Conservation (phyloP, 306 rosid genomes). For the Prunus mongolica region DNA sequence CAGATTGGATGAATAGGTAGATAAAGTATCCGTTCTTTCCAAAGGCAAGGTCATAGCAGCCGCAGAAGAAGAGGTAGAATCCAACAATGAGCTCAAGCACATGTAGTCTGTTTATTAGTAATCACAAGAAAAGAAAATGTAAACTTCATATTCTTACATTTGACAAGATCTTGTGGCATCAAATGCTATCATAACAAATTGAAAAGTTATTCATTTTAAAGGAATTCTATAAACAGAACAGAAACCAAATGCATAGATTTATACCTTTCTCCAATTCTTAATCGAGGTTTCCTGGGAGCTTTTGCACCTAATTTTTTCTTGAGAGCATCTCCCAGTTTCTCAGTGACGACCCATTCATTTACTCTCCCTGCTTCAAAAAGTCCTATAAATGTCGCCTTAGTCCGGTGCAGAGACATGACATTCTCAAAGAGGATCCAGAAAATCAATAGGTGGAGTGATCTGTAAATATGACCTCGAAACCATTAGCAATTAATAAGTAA, state of each 20-base stretch:
- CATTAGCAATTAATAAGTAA: constrained; percentile 7
- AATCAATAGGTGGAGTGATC: constrained; percentile 74
- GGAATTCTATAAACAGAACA: neutral
- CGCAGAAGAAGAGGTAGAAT: constrained; percentile 72
- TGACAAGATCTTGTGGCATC: too few species aligned
- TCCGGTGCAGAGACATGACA: constrained; percentile 92
- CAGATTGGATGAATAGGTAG: constrained; percentile 75
- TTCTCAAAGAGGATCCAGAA: constrained; percentile 95
- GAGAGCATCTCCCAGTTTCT: constrained; percentile 88
- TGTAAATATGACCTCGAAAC: constrained; percentile 22
- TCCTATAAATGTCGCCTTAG: constrained; percentile 83
- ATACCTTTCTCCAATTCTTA: constrained; percentile 63
- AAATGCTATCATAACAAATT: too few species aligned
- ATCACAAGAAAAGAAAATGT: constrained; percentile 18
- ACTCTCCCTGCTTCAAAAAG: constrained; percentile 77
- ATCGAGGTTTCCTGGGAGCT: constrained; percentile 39
- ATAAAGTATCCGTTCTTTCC: constrained; percentile 77
- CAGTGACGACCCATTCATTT: constrained; percentile 93
- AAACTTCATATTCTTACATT: neutral
- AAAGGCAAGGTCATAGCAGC: constrained; percentile 66
- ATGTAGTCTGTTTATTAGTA: constrained; percentile 53
- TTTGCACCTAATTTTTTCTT: constrained; percentile 38
- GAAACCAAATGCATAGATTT: neutral
- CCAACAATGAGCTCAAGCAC: constrained; percentile 70
- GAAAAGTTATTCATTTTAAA: neutral